Conservation (phyloP, 1,284 basidiomycete species). For the Ceratobasidium sp. region DNA sequence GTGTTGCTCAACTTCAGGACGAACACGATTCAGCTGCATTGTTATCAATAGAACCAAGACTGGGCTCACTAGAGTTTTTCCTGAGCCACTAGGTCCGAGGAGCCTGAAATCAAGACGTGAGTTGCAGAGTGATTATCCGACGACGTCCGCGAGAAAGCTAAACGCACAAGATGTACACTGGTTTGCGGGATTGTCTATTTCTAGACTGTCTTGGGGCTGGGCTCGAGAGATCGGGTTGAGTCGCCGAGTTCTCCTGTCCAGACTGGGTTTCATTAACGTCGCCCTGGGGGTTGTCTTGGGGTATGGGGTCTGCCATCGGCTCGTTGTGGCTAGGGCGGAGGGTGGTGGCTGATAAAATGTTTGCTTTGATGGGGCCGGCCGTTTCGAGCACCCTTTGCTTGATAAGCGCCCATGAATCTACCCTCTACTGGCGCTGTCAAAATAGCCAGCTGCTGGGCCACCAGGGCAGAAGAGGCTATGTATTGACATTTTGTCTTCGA, state of each 20-base stretch:
- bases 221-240: neutral
- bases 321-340: constrained; percentile 1
- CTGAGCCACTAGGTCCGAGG: constrained; percentile 27
- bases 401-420: too few relatives aligned
- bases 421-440: too few relatives aligned
- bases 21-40: neutral
- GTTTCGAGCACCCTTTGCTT: too few relatives aligned
- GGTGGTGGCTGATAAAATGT: neutral
- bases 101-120: neutral
- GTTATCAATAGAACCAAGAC: neutral
- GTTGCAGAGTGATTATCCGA: neutral
- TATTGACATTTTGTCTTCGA: too few relatives aligned
- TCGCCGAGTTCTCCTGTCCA: neutral
- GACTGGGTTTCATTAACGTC: neutral
- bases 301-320: neutral
- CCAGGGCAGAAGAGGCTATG: too few relatives aligned
- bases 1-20: constrained; percentile 21
- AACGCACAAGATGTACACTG: neutral
- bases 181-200: neutral
- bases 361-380: neutral
- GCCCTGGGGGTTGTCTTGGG: neutral
- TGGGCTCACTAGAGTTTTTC: constrained; percentile 28
- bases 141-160: neutral
- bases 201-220: neutral
- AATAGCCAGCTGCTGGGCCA: too few relatives aligned